Conservation (phyloP, 2,329 filamentous ascomycete species). For the Didymella lethalis region DNA sequence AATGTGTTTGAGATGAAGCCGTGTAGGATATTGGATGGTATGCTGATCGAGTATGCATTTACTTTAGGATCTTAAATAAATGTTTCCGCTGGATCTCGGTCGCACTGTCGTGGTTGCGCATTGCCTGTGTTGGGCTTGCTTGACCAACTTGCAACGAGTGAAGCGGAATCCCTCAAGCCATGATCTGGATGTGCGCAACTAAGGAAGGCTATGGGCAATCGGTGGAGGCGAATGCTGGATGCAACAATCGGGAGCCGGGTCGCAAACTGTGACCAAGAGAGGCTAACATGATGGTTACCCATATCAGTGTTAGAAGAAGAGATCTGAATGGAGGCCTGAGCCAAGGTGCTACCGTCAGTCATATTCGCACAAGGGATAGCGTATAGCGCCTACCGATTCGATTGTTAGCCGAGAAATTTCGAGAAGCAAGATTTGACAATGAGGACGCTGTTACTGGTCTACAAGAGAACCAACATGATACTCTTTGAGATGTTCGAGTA, state of each 20-base stretch:
- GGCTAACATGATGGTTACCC: slow-evolving; percentile 18
- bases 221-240: slow-evolving; percentile 9
- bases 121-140: slow-evolving; percentile 10
- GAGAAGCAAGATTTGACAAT: neutral
- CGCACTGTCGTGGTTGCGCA: neutral
- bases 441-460: neutral
- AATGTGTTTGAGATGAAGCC: neutral
- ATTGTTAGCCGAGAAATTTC: neutral
- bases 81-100: neutral
- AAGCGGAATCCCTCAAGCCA: slow-evolving; percentile 22
- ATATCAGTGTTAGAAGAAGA: neutral
- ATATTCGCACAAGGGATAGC: neutral
- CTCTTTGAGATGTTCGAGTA: slow-evolving; percentile 1
- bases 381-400: neutral
- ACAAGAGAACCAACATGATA: neutral
- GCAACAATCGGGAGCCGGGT: slow-evolving; percentile 17
- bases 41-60: neutral
- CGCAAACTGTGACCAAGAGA: slow-evolving; percentile 22
- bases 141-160: slow-evolving; percentile 25
- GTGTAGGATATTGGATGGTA: neutral
- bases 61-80: neutral
- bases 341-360: neutral
- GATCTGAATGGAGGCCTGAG: neutral
- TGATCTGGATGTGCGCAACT: slow-evolving; percentile 27
- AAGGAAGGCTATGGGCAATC: slow-evolving; percentile 17